Base-by-base conservation (phyloP, 225 moss, liverwort and hornwort genomes). In the Pseudisothecium myosuroides region DNA sequence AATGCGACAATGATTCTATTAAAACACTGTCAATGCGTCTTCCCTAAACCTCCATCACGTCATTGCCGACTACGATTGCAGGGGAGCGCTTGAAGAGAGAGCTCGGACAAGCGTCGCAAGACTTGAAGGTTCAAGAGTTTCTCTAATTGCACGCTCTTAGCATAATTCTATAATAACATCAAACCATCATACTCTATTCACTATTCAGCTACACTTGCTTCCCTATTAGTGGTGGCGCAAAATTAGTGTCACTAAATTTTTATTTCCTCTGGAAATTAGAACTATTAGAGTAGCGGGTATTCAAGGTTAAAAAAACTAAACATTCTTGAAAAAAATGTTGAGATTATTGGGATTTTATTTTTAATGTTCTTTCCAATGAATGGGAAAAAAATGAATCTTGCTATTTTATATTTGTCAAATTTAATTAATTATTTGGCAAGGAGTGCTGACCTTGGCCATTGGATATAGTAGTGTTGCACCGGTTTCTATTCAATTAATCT, bases 371-470 rank as follows among this genome's bases (percentile, higher is more conserved):
- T 13, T 52, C 6, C 2, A 76, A 36, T 36, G 17, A 55, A 78
- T 56, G 10, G 4, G 0, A 11, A 56, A n/a, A 37, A 79, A 26
- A 10, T 24, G 4, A 27, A n/a, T n/a, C 26, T 27, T 56, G 0
- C 0, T n/a, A n/a, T 16, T 17, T 26, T 0, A 0, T 7, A 16
- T 37, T 26, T 26, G 2, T 0, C 8, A n/a, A 56, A n/a, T 11
- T n/a, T 55, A 27, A 78, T n/a, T 79, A 24, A 56, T n/a, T 11
- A n/a, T 27, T 27, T 26, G n/a, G 3, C 6, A 26, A 78, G 17
- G 4, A 78, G 0, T 26, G 1, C 3, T 0, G 0, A 7, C 4
- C 5, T 1, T 24, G 0, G 16, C 4, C 0, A 37, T 1, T 1
- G 0, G 2, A 0, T 24, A 55, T 55, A 1, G 5, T 4, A 76